These are phyloP conservation scores for Mycena olivaceomarginata DNA, from an alignment of 768 basidiomycete species.

Conservation along the genomic window DNA sequence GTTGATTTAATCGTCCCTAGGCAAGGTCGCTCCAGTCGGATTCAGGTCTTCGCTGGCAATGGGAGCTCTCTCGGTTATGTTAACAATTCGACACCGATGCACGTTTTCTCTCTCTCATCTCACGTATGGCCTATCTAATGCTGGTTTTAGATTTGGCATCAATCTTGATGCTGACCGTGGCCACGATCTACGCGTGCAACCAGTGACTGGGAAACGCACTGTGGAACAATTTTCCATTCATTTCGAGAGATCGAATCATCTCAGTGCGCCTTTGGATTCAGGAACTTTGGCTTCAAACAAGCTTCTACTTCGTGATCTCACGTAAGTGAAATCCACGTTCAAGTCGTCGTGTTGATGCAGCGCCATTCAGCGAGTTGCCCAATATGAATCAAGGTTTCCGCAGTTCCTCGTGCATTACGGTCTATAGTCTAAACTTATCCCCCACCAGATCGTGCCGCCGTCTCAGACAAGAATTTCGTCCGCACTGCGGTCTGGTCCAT, in stretches of 20 bases:
- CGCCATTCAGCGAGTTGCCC: constrained; percentile 5
- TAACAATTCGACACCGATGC: constrained; percentile 18
- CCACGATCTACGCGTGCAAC: constrained; percentile 23
- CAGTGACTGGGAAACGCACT: not conserved
- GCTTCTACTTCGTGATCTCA: not conserved
- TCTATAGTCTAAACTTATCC: not conserved
- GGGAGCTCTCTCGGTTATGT: constrained; percentile 37
- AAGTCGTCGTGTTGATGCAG: not conserved
- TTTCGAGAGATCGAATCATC: not conserved
- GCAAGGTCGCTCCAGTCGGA: constrained; percentile 13
- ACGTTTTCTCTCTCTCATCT: not conserved
- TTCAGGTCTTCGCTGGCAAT: constrained; percentile 35
- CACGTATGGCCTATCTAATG: not conserved
- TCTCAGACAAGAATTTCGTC: not conserved
- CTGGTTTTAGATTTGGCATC: constrained; percentile 18
- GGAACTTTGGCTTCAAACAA: constrained; percentile 15
- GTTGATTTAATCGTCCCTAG: not conserved
- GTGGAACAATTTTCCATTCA: constrained; percentile 16
- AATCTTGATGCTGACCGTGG: constrained; percentile 1
- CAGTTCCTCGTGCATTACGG: not conserved
- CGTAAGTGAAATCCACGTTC: constrained; percentile 12
- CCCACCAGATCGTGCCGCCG: not conserved
- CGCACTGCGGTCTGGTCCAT: constrained; percentile 32
- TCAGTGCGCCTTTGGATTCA: not conserved
- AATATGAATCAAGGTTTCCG: constrained; percentile 22